Base-by-base conservation (phyloP, 345 rosid genomes). In the Corchorus olitorius region DNA sequence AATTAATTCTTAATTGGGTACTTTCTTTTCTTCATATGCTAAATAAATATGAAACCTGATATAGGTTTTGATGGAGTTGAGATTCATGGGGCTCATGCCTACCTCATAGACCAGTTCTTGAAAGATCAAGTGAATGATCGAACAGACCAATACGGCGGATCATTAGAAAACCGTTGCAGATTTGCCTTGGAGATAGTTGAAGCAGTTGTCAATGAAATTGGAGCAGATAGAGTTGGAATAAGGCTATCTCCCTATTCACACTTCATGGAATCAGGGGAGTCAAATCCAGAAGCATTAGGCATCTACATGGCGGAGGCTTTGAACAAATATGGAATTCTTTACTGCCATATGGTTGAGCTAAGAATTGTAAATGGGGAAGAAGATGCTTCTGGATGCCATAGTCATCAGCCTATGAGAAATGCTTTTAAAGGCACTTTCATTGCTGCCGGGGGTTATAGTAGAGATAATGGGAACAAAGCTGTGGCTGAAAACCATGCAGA, bases 41-140 rank as follows among this genome's bases (percentile, higher is more conserved):
- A 59, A 59, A 27, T 27, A 27, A 1, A 4, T 22, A 9, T 41
- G 0, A 3, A 6, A 4, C 5, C 49, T 37, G 41, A 43, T 65
- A 9, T 9, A 92, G 93, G 97, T 14, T 90, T 90, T 19, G 94
- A 90, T 49, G 94, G 94, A 3, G 90, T 92, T 15, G 94, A 92
- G 81, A 88, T 92, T 70, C 97, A 89, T 22, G 94, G 91, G 0
- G 94, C 94, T 66, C 82, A 92, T 46, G 94, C 94, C 41, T 88
- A 84, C 81, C 67, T 90, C 41, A 76, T 89, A 5, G 97, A 90
- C 48, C 94, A 92, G 77, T 90, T 92, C 79, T 15, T 90, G 85
- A 92, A 92, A 60, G 94, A 89, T 76, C 81, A 84, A 13, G 88
- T 88, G 53, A 92, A 92, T 27, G 94, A 92, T 58, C 78, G 94